phyloP scores from a whole-genome alignment of 2,329 filamentous ascomycete genomes.

The Aspergillus ochraceoroseus region DNA sequence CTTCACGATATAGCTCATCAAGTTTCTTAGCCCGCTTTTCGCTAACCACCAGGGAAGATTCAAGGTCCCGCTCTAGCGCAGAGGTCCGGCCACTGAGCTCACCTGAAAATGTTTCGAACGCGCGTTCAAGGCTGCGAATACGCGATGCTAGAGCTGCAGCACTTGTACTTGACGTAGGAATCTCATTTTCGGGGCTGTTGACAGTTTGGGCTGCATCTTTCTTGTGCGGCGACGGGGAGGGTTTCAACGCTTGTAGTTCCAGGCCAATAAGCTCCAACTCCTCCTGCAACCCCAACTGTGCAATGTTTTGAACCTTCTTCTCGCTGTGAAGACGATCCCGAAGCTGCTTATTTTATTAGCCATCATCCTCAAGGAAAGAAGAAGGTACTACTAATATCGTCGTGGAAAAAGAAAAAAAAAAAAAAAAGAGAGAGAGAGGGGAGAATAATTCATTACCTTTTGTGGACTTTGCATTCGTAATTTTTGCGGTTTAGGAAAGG shows the following conservation, averaged over 20 bases:
- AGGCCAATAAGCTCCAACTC: conserved; percentile 76
- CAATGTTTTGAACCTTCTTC: conserved; percentile 66
- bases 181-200: conserved; percentile 13
- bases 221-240: conserved; percentile 32
- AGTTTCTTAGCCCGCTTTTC: conserved; percentile 76
- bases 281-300: conserved; percentile 64
- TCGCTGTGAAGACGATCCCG: conserved; percentile 82
- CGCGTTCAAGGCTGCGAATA: conserved; percentile 63
- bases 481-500: conserved; percentile 67
- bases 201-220: conserved; percentile 33
- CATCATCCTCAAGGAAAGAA: not conserved
- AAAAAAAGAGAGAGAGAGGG: not conserved
- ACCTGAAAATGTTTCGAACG: conserved; percentile 56
- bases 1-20: conserved; percentile 83
- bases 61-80: conserved; percentile 64
- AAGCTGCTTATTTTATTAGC: conserved; percentile 35
- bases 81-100: conserved; percentile 59
- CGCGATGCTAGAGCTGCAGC: conserved; percentile 42
- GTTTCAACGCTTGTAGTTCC: conserved; percentile 59
- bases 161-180: conserved; percentile 18
- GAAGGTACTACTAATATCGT: too few species aligned
- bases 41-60: conserved; percentile 64
- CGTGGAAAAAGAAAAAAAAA: not conserved
- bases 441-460: conserved; percentile 44
- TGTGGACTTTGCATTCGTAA: conserved; percentile 61